Evolutionary conservation across 2,329 filamentous ascomycete genomes (phyloP).

Genomic region (Diaporthe citrichinensis): DNA sequence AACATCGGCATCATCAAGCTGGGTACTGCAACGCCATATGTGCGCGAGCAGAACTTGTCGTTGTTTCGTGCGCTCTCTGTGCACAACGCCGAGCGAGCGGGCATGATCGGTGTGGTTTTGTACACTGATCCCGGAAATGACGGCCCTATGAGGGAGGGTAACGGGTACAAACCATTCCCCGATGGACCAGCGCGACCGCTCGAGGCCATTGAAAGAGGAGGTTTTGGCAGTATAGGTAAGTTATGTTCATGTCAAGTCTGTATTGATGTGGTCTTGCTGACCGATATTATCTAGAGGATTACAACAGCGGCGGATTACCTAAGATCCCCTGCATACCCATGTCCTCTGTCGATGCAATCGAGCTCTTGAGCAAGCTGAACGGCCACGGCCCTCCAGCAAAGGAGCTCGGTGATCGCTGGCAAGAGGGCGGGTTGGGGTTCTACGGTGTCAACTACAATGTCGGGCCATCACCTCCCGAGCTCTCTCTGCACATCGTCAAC

Average conservation of each 20-base stretch:
- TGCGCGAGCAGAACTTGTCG: not conserved
- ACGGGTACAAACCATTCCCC: not conserved
- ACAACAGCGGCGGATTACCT: not conserved
- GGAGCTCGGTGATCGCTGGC: conserved; percentile 5
- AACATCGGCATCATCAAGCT: conserved; percentile 3
- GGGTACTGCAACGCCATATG: not conserved
- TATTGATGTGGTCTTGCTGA: not conserved
- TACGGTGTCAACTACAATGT: conserved; percentile 8
- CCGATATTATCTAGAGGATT: not conserved
- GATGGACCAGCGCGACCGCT: not conserved
- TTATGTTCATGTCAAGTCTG: not conserved
- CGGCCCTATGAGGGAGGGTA: not conserved
- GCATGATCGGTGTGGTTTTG: conserved; percentile 1
- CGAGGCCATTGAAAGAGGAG: not conserved
- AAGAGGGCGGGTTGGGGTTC: not conserved
- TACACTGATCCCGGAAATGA: conserved; percentile 6
- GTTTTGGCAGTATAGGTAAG: not conserved
- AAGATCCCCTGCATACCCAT: conserved; percentile 6
- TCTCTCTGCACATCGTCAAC: not conserved
- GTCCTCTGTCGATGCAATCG: conserved; percentile 2
- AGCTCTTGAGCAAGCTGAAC: conserved; percentile 2
- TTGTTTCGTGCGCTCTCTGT: not conserved
- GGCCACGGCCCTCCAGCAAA: not conserved
- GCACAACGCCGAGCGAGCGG: not conserved
- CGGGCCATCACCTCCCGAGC: not conserved